Evolutionary conservation across 148 eudicot species (phyloP).

Genomic region (Rhododendron vialii): DNA sequence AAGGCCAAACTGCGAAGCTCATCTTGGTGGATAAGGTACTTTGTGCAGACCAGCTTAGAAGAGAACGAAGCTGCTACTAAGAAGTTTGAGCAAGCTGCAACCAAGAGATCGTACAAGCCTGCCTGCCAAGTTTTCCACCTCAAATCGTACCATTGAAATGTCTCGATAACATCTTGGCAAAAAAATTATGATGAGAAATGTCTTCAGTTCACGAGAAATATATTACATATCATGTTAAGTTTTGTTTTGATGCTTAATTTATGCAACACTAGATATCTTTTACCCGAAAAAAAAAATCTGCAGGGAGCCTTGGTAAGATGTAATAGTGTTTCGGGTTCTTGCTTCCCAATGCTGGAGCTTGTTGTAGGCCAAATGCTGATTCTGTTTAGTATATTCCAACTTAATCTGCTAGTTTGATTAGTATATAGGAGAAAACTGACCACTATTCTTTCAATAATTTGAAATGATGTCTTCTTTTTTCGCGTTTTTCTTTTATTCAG

Average conservation of each 20-base stretch:
- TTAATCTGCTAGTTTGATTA: not conserved
- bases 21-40: constrained; percentile 84
- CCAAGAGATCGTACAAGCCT: constrained; percentile 52
- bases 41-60: constrained; percentile 70
- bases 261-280: not conserved
- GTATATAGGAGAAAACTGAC: not conserved
- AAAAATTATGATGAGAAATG: not conserved
- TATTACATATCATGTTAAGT: not conserved
- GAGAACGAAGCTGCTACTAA: constrained; percentile 78
- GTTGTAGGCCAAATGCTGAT: not conserved
- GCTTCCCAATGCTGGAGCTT: not conserved
- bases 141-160: constrained; percentile 49
- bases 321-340: not conserved
- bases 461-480: not conserved
- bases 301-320: not conserved
- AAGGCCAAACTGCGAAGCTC: constrained; percentile 89
- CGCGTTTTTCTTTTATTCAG: not conserved
- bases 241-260: not conserved
- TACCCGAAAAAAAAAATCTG: not conserved
- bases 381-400: not conserved
- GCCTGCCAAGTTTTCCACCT: constrained; percentile 92
- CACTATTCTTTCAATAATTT: not conserved
- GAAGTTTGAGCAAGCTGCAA: constrained; percentile 81
- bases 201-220: not conserved
- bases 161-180: not conserved